Conservation (phyloP, 371 early-diverging fungal genomes). For the Phascolomyces articulosus region DNA sequence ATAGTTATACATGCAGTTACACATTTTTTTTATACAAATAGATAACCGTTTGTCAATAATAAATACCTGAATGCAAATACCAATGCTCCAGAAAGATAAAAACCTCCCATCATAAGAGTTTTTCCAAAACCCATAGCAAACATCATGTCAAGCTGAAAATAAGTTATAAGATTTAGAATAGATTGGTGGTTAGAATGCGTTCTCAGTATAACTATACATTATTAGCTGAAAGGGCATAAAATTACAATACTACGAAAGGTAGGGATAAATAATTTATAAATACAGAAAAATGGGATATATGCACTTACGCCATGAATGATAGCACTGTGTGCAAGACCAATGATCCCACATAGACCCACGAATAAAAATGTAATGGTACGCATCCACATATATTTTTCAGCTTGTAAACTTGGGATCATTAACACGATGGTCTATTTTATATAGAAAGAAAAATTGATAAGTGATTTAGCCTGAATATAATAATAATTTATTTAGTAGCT, state of each 20-base stretch:
- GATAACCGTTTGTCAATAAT: too few relatives aligned
- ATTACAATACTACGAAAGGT: too few relatives aligned
- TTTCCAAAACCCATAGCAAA: neutral
- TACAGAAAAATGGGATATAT: too few relatives aligned
- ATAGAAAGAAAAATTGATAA: too few relatives aligned
- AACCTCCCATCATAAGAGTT: neutral
- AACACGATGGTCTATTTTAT: neutral
- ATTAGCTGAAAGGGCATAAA: too few relatives aligned
- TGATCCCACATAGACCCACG: neutral
- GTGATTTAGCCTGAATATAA: neutral
- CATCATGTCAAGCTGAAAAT: neutral
- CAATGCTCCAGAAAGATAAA: neutral
- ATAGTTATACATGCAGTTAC: too few relatives aligned
- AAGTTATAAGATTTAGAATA: neutral
- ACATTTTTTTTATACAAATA: too few relatives aligned
- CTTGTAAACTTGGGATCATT: neutral
- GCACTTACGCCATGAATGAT: neutral
- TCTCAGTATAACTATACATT: too few relatives aligned
- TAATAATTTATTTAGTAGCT: neutral
- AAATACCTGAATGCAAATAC: neutral
- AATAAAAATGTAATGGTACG: neutral
- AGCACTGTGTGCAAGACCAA: neutral
- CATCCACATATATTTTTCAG: slow-evolving; percentile 2
- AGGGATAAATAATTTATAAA: too few relatives aligned
- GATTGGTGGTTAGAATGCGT: too few relatives aligned